These are phyloP conservation scores for Zygosaccharomyces siamensis DNA, from an alignment of 805 yeast species.

Conservation along the genomic window DNA sequence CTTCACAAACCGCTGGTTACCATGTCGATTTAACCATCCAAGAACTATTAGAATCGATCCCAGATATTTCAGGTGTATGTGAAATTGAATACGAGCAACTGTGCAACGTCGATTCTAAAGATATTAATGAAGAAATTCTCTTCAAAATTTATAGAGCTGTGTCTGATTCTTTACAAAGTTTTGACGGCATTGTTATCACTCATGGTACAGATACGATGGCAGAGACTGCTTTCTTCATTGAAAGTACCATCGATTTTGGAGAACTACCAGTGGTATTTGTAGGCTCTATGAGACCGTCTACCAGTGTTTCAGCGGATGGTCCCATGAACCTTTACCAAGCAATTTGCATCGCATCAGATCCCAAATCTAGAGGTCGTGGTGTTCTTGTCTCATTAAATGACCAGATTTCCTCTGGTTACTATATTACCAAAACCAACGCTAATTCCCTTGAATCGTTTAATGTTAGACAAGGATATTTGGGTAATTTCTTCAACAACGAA, in stretches of 20 bases:
- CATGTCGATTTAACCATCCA: constrained; percentile 48
- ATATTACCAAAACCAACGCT: constrained; percentile 65
- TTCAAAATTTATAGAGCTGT: constrained; percentile 44
- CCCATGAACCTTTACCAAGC: constrained; percentile 71
- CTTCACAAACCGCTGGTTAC: constrained; percentile 52
- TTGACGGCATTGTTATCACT: constrained; percentile 59
- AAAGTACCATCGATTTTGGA: constrained; percentile 42
- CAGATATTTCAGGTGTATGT: constrained; percentile 51
- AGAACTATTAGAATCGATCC: constrained; percentile 49
- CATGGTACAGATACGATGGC: constrained; percentile 72
- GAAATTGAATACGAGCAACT: constrained; percentile 59
- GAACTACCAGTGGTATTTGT: constrained; percentile 60
- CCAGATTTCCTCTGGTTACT: constrained; percentile 63
- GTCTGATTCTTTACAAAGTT: constrained; percentile 40
- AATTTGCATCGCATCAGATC: constrained; percentile 54
- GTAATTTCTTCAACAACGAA: constrained; percentile 62
- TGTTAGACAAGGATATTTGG: constrained; percentile 66
- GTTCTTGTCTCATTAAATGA: constrained; percentile 62
- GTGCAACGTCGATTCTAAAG: constrained; percentile 57
- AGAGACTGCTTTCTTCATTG: constrained; percentile 62
- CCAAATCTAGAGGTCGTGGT: constrained; percentile 51
- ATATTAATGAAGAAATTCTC: constrained; percentile 45
- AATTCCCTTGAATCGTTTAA: constrained; percentile 67
- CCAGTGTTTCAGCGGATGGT: constrained; percentile 66
- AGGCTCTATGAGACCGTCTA: constrained; percentile 72